phyloP scores from a whole-genome alignment of 495 filamentous ascomycete genomes.

The Penicillium riverlandense region DNA sequence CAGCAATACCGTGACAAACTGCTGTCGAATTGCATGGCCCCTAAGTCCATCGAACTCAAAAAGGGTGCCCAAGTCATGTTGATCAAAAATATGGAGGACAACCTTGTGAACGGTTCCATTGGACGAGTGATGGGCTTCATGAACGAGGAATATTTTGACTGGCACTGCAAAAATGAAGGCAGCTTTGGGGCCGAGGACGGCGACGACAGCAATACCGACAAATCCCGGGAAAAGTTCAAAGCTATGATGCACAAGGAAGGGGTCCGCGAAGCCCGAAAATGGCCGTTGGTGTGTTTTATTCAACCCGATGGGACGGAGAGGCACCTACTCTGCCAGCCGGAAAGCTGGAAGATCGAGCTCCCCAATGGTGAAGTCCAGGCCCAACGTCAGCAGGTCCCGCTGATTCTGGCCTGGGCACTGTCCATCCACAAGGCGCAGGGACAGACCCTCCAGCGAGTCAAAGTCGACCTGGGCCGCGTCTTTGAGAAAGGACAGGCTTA shows the following conservation, averaged over 20 bases:
- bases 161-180: conserved; percentile 49
- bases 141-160: conserved; percentile 70
- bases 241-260: conserved; percentile 30
- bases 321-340: conserved; percentile 73
- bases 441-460: conserved; percentile 90
- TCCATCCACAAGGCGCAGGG: conserved; percentile 98
- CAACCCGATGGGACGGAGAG: conserved; percentile 71
- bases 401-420: conserved; percentile 94
- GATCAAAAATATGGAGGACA: conserved; percentile 98
- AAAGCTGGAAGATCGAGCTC: conserved; percentile 93
- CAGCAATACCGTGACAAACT: conserved; percentile 62
- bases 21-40: conserved; percentile 87
- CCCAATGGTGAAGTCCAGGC: conserved; percentile 94
- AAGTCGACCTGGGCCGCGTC: conserved; percentile 83
- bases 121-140: conserved; percentile 83
- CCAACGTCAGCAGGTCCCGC: conserved; percentile 51
- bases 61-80: conserved; percentile 95
- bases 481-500: conserved; percentile 87
- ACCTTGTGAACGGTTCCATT: conserved; percentile 87
- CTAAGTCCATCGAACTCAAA: conserved; percentile 67
- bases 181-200: conserved; percentile 37
- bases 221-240: conserved; percentile 43
- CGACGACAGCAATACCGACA: conserved; percentile 36
- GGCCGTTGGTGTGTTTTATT: conserved; percentile 76
- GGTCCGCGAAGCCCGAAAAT: conserved; percentile 40